Conservation (phyloP, 306 rosid species). For the Hylodesmum podocarpum region DNA sequence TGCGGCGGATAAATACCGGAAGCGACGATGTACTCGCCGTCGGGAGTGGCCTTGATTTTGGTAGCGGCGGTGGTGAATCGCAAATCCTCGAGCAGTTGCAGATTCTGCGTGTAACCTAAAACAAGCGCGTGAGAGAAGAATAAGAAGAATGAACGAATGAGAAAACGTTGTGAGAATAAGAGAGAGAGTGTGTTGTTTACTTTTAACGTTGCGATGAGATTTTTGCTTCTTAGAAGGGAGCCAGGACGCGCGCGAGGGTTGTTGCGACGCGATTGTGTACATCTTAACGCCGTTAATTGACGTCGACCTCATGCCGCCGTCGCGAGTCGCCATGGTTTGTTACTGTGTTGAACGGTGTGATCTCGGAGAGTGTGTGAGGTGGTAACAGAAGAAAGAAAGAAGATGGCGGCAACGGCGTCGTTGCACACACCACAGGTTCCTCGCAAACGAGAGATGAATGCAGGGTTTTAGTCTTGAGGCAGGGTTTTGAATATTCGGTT, state of each 20-base stretch:
- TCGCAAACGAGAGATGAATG: no score
- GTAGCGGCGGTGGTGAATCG: constrained; percentile 80
- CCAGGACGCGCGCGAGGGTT: constrained; percentile 81
- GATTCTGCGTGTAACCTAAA: constrained; percentile 65
- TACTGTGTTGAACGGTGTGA: no score
- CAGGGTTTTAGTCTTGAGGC: no score
- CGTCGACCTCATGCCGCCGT: constrained; percentile 70
- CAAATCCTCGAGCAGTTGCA: constrained; percentile 77
- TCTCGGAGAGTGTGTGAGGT: no score
- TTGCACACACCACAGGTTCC: no score
- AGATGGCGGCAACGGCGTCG: no score
- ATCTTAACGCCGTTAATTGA: constrained; percentile 73
- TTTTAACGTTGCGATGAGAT: constrained; percentile 61
- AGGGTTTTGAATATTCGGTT: no score
- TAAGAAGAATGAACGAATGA: neutral
- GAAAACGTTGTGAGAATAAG: neutral
- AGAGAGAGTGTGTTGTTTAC: constrained; percentile 23
- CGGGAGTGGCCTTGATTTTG: constrained; percentile 83
- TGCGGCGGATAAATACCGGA: constrained; percentile 86
- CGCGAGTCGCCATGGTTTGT: constrained; percentile 57
- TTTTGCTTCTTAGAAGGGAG: constrained; percentile 59
- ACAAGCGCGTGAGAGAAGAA: neutral
- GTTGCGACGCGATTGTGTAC: constrained; percentile 75
- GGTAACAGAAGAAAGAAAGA: no score
- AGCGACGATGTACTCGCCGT: constrained; percentile 81